Percentiles rank a stretch among this genome's conserved stretches.
Conservation (phyloP, 2,329 filamentous ascomycete genomes). For the Colletotrichum sp. region DNA sequence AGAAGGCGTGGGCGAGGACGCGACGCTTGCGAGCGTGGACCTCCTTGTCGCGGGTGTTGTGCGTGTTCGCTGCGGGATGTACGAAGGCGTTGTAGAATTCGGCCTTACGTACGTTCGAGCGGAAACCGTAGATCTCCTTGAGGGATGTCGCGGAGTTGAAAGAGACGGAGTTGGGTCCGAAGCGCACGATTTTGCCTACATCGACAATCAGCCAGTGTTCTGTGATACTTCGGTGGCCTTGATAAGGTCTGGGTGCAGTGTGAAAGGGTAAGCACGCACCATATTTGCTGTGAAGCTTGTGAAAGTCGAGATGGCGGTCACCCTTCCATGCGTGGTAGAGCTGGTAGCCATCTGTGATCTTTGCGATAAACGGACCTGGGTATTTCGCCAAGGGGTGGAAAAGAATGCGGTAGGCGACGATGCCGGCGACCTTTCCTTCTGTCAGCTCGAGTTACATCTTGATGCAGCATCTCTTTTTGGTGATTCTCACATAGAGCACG, state of each 20-base stretch:
- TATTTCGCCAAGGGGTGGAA: slow-evolving; percentile 71
- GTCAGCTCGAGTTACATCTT: neutral
- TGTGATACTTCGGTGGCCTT: neutral
- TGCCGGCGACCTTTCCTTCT: slow-evolving; percentile 36
- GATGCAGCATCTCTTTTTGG: neutral
- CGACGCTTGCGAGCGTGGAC: slow-evolving; percentile 74
- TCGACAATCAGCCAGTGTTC: neutral
- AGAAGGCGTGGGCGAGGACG: slow-evolving; percentile 75
- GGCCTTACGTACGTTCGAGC: slow-evolving; percentile 68
- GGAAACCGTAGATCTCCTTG: slow-evolving; percentile 70
- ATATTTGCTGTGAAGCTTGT: slow-evolving; percentile 73
- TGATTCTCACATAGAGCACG: slow-evolving; percentile 46
- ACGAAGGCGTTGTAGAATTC: slow-evolving; percentile 78
- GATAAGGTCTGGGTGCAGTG: neutral
- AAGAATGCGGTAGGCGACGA: slow-evolving; percentile 62
- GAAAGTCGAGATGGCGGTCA: slow-evolving; percentile 76
- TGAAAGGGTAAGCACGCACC: slow-evolving; percentile 42
- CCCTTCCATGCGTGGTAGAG: slow-evolving; percentile 79
- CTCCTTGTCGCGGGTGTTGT: slow-evolving; percentile 72
- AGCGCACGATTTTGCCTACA: slow-evolving; percentile 71
- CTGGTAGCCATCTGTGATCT: slow-evolving; percentile 68
- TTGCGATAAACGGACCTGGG: slow-evolving; percentile 68
- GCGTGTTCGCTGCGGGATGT: slow-evolving; percentile 73
- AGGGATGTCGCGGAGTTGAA: slow-evolving; percentile 76
- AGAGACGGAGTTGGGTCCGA: slow-evolving; percentile 77